Evolutionary conservation across 768 basidiomycete genomes (phyloP).

Genomic region (Mycena floridula): DNA sequence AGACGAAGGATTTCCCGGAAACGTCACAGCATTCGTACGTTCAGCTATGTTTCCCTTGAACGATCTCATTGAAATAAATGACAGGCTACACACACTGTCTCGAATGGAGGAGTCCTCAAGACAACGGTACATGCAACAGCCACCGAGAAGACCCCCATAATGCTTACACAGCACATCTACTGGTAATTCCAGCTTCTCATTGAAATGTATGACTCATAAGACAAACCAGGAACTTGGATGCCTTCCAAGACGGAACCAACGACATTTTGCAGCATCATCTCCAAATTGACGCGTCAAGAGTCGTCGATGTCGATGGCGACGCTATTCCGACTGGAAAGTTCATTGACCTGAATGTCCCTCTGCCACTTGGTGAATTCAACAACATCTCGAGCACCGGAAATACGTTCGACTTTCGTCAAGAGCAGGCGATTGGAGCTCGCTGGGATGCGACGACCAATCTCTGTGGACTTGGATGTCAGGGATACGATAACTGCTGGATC

Average conservation of each 20-base stretch:
- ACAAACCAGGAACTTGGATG: conserved; percentile 43
- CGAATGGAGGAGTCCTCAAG: conserved; percentile 34
- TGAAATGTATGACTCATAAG: neutral
- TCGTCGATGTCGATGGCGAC: conserved; percentile 31
- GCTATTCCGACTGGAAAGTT: conserved; percentile 34
- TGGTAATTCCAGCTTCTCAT: conserved; percentile 25
- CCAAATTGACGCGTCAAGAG: conserved; percentile 21
- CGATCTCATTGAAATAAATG: neutral
- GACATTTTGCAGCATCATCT: conserved; percentile 29
- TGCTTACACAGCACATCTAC: conserved; percentile 51
- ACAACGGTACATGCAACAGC: conserved; percentile 39
- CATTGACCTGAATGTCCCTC: too few species aligned
- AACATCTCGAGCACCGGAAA: neutral
- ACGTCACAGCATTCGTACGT: conserved; percentile 34
- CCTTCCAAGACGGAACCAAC: conserved; percentile 37
- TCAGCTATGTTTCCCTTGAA: neutral
- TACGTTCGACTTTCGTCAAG: neutral
- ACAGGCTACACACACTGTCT: conserved; percentile 44
- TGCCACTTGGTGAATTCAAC: too few species aligned
- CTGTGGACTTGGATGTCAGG: neutral
- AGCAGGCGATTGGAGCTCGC: neutral
- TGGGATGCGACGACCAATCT: neutral
- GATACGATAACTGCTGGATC: neutral
- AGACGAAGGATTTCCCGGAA: conserved; percentile 51
- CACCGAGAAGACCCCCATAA: conserved; percentile 48